Evolutionary conservation across 768 basidiomycete genomes (phyloP), one percentile per base, ranked within the genome.

Genomic region (Termitomyces sp.): DNA sequence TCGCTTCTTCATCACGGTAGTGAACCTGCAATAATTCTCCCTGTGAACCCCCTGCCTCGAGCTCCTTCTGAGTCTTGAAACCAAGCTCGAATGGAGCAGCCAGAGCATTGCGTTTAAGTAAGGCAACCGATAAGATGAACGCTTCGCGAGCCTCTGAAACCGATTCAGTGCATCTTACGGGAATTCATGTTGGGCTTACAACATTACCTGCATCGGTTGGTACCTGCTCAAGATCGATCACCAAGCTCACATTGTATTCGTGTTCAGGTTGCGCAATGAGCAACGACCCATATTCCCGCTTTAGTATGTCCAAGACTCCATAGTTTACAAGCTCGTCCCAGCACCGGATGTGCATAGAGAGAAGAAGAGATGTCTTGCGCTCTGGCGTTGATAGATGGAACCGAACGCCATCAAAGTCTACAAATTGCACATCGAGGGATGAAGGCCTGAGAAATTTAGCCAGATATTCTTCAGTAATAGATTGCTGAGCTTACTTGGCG

Each of bases 261-360:
- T 87, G 81, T 72, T 99, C 96, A 1, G 89, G 80, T 65, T 89
- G 80, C 24, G 79, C 74, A 61, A 81, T 77, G 53, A 98, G 73
- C 66, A 90, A 78, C 3, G 82, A 69, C 6, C 92, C 93, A 71
- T 98, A 98, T 75, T 96, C 94, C 49, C 91, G 82, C 69, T 81
- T 75, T 59, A 99, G 76, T 39, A 96, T 76, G 55, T 92, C 86
- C 36, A 87, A 68, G 1, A 92, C 97, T 49, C 96, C 97, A 69
- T 92, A 96, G 56, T 83, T 79, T 12, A 88, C 88, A 49, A 99
- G 86, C 72, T 98, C 94, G 62, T 90, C 85, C 96, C 96, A 99
- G 78, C 96, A 99, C 53, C 92, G 89, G 61, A 98, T 95, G 74
- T 89, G 89, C 94, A 99, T 98, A 35, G 96, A 98, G 22, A 99